Base-by-base conservation (phyloP, 2,329 filamentous ascomycete genomes). In the Penicillium sp. region DNA sequence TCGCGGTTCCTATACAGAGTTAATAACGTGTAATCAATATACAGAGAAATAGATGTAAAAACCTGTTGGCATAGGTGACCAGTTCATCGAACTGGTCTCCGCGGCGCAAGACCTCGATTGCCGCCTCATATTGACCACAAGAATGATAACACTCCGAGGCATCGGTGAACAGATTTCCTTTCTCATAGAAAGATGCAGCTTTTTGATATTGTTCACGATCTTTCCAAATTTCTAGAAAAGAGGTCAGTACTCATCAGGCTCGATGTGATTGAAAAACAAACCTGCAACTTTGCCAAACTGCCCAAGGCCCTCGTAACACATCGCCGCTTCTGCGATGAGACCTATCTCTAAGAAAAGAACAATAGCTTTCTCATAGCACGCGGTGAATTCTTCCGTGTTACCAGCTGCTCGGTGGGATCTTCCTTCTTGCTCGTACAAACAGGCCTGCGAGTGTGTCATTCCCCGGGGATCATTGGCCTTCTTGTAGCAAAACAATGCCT, bases 51-150 rank as follows among this genome's bases (percentile, higher is more conserved):
- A 9, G 4, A 2, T 23, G n/a, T 31, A 56, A 38, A 42, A 59
- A 60, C 48, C 45, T 48, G 33, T 50, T 48, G 15, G 67, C 38
- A 48, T 68, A 68, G 8, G 29, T 9, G 33, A 69, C 61, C 2
- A 69, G 27, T 15, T 63, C 52, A 48, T 67, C 58, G 33, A 62
- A 67, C 13, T 56, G 21, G 10, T 58, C 47, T 2, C 63, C 66
- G 33, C 57, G 45, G 7, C 61, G 62, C 40, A 68, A 41, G 13
- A 57, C 50, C 10, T 57, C 61, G 10, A 62, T 57, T 21, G 63
- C 66, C 43, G 65, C 42, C 13, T 65, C 63, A 17, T 65, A 56
- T 3, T 62, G 42, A 13, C 53, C 53, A 47, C 42, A 29, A 1
- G 5, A 19, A 48, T 64, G 56, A 31, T 62, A 61, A 35, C 62